These are phyloP conservation scores for Monosporozyma solicola DNA, from an alignment of 805 yeast genomes.

Conservation along the genomic window DNA sequence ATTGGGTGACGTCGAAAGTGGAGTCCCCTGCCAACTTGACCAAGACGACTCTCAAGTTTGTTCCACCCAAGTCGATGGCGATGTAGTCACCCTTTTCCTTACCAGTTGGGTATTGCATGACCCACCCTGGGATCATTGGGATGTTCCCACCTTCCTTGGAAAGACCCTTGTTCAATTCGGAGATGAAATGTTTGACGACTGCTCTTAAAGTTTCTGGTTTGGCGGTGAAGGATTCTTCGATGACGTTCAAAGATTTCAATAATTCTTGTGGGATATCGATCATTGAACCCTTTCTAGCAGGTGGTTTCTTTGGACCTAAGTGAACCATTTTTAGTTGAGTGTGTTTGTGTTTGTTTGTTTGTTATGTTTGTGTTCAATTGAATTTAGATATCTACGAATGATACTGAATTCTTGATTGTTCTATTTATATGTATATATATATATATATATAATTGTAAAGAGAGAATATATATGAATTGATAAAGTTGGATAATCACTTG, in stretches of 20 bases:
- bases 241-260: constrained; percentile 44
- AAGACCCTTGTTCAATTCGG: constrained; percentile 74
- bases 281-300: constrained; percentile 60
- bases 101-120: constrained; percentile 85
- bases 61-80: constrained; percentile 94
- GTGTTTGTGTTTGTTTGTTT: not conserved
- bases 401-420: not conserved
- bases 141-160: constrained; percentile 68
- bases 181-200: constrained; percentile 65
- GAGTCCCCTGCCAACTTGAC: constrained; percentile 75
- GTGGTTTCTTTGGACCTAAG: constrained; percentile 75
- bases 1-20: constrained; percentile 75
- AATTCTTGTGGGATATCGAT: constrained; percentile 58
- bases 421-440: no score
- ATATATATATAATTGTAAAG: no score
- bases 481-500: no score
- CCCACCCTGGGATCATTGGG: constrained; percentile 98
- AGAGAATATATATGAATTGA: constrained; percentile 16
- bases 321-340: constrained; percentile 47
- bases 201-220: constrained; percentile 47
- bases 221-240: constrained; percentile 57
- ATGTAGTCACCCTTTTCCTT: constrained; percentile 78
- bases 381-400: not conserved
- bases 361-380: not conserved
- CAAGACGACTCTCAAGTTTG: constrained; percentile 85